Evolutionary conservation across 129 eudicot genomes (phyloP), one percentile per base, ranked within the genome.

Genomic region (Centaurea solstitialis): DNA sequence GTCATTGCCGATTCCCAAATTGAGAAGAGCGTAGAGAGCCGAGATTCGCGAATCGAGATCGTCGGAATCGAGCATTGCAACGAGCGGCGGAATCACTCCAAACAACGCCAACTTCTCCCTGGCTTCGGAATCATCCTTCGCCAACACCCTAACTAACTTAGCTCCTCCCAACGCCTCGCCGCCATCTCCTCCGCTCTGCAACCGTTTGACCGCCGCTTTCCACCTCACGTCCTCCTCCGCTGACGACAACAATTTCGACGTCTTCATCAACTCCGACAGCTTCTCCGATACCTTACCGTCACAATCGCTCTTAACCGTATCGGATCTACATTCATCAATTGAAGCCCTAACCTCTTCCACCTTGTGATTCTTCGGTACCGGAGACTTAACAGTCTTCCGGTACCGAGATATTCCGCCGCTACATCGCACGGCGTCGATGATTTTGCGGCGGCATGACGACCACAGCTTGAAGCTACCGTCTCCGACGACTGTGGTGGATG

Each of bases 1-100:
- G 80, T 92, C 96, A 80, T 94, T 94, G 75, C 90, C 92, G 72
- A 92, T 94, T 74, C 90, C 97, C 7, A 94, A 87, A 73, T 94
- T 94, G 37, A 94, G 96, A 73, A 94, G 79, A 79, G 96, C 98
- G 64, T 94, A 94, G 2, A 94, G 89, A 75, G 98, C 87, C 3
- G 88, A 86, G 67, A 94, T 84, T 72, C 81, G 93, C 37, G 41
- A 78, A 13, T 79, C 62, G 23, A 75, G 40, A 74, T 86, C 88
- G 1, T 22, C 80, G 15, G 75, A 87, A 84, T 91, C 93, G 37
- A 94, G 85, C 94, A 92, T 41, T 12, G 81, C 88, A n/a, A 94
- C 91, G 1, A 94, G 82, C 33, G 97, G 93, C 6, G 98, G 94
- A 76, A 94, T 92, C 4, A 86, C 96, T 21, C 98, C 98, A 43